Conservation (phyloP, 2,329 filamentous ascomycete genomes). For the Metarhizium rileyi region DNA sequence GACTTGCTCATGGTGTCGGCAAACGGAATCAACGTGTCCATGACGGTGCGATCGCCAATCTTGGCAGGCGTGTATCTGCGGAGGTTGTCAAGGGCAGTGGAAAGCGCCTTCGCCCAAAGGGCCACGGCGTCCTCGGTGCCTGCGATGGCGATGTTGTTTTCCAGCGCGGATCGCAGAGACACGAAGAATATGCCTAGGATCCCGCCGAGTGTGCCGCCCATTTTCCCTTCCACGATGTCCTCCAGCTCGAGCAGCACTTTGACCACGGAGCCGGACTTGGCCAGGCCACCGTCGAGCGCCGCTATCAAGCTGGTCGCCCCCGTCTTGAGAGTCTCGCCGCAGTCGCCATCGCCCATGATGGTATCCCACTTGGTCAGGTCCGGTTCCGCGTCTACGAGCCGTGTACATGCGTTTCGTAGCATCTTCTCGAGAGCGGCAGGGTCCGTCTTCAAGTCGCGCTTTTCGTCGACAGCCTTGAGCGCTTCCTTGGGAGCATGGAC, state of each 20-base stretch:
- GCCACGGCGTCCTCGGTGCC: constrained; percentile 22
- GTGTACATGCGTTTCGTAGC: constrained; percentile 43
- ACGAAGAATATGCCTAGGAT: constrained; percentile 47
- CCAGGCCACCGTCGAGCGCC: constrained; percentile 31
- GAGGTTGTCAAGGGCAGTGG: constrained; percentile 35
- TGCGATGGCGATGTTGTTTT: constrained; percentile 23
- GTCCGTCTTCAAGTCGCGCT: constrained; percentile 40
- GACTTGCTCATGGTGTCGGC: constrained; percentile 35
- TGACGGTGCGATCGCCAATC: constrained; percentile 46
- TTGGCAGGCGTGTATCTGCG: constrained; percentile 44
- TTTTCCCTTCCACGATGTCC: constrained; percentile 45
- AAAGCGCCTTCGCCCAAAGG: constrained; percentile 34
- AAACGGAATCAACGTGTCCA: constrained; percentile 48
- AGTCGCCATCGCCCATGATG: constrained; percentile 56
- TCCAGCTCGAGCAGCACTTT: constrained; percentile 39
- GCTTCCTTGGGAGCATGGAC: constrained; percentile 26
- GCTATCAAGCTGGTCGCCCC: constrained; percentile 40
- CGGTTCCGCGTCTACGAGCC: constrained; percentile 47
- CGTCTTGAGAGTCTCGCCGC: constrained; percentile 50
- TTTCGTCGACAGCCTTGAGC: constrained; percentile 26
- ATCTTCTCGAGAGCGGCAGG: constrained; percentile 41
- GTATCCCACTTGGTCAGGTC: constrained; percentile 55
- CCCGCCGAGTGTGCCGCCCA: constrained; percentile 43
- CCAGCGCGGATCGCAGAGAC: constrained; percentile 32
- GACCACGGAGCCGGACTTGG: constrained; percentile 33